These are phyloP conservation scores for Fraxinus americana DNA, from an alignment of 257 asterid species.

Conservation along the genomic window DNA sequence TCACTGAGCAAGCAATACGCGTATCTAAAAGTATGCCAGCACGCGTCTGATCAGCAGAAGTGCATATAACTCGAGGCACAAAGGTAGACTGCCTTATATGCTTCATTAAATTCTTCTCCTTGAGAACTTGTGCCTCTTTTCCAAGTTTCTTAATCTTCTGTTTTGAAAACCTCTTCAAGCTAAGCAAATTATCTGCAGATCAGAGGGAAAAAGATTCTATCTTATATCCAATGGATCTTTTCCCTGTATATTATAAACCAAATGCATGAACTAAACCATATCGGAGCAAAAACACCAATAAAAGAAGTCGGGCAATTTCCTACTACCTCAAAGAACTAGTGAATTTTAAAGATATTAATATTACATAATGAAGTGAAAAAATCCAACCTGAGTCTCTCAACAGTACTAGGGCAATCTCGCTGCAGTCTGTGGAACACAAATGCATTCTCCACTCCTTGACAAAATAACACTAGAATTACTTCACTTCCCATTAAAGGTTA, in stretches of 20 bases:
- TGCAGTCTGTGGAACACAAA: slow-evolving; percentile 77
- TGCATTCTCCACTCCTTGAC: slow-evolving; percentile 75
- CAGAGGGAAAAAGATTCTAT: not conserved
- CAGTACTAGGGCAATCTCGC: slow-evolving; percentile 83
- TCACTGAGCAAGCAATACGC: slow-evolving; percentile 66
- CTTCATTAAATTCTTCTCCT: slow-evolving; percentile 73
- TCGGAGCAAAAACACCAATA: too few species aligned
- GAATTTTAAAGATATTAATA: not conserved
- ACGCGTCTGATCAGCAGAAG: slow-evolving; percentile 70
- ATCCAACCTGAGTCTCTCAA: slow-evolving; percentile 66
- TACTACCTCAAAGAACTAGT: not conserved
- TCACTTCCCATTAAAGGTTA: slow-evolving; percentile 18
- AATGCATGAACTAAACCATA: too few species aligned
- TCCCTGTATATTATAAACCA: too few species aligned
- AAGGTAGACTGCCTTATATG: slow-evolving; percentile 48
- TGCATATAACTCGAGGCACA: slow-evolving; percentile 82
- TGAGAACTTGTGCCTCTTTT: slow-evolving; percentile 67
- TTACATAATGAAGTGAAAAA: slow-evolving; percentile 16
- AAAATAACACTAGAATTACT: slow-evolving; percentile 19
- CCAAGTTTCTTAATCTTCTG: slow-evolving; percentile 72
- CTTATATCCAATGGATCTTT: not conserved
- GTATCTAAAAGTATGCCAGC: slow-evolving; percentile 80
- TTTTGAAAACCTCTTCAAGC: slow-evolving; percentile 87
- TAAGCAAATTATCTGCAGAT: slow-evolving; percentile 70
- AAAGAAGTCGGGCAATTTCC: not conserved